phyloP scores from a whole-genome alignment of 768 basidiomycete genomes.

The Kwoniella pini region DNA sequence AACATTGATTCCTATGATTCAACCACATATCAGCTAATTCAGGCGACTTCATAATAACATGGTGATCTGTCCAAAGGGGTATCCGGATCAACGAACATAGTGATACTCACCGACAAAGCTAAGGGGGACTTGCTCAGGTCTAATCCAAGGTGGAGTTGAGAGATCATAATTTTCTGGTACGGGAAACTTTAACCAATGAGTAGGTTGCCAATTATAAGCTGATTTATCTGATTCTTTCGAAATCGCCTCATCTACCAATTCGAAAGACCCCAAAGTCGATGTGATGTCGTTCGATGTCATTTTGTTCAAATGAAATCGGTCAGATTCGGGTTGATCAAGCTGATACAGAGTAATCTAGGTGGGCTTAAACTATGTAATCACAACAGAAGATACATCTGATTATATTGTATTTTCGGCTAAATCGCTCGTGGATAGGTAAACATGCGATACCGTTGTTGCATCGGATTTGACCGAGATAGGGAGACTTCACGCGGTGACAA shows the following conservation, averaged over 20 bases:
- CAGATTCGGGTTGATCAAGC: no score
- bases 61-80: no score
- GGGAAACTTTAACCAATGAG: slow-evolving; percentile 28
- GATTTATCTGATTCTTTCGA: neutral
- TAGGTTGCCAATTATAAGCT: slow-evolving; percentile 26
- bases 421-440: no score
- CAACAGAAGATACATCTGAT: no score
- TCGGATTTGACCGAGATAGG: no score
- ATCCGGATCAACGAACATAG: neutral
- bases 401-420: no score
- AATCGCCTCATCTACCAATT: slow-evolving; percentile 8
- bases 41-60: no score
- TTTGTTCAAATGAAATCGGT: no score
- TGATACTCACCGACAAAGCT: slow-evolving; percentile 34
- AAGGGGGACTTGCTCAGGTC: slow-evolving; percentile 29
- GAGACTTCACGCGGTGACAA: no score
- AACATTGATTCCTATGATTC: slow-evolving; percentile 28
- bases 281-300: slow-evolving; percentile 1
- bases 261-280: slow-evolving; percentile 17
- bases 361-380: no score
- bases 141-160: slow-evolving; percentile 25
- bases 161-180: slow-evolving; percentile 23
- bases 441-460: no score
- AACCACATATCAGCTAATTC: neutral
- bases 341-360: no score